Evolutionary conservation across 2,329 filamentous ascomycete species (phyloP), one percentile per base, ranked within the genome.

Genomic region (Monosporascus sp.): DNA sequence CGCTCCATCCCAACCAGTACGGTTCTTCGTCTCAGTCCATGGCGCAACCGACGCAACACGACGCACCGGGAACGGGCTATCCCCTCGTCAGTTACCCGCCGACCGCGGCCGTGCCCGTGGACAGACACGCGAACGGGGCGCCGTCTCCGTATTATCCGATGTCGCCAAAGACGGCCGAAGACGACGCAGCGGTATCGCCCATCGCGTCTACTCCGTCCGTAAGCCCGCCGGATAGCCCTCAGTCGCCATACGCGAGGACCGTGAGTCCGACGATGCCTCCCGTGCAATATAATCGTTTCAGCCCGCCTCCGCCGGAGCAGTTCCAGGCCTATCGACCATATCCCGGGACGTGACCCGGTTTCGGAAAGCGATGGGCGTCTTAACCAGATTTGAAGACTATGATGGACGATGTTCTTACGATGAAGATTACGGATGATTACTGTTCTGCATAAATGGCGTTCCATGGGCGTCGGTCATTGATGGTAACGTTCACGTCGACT

Each of bases 11-110:
- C 5, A 25, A 45, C 2, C 48, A 50, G 31, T 54, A 25, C 31
- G 50, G 27, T 25, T 22, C 43, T 27, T n/a, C 7, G 57, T 60
- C 48, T 60, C 57, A 43, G 50, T 55, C 15, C 56, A 55, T 22
- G 59, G 59, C 25, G 56, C 62, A n/a, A 62, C 64, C 27, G 56
- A 52, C 2, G 53, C 62, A 48, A 60, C 60, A 41, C 50, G 57
- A n/a, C 62, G 31, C 31, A 35, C 31, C 9, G 31, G 31, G n/a
- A 36, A 43, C 56, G 27, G 50, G 48, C 31, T 58, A 59, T 25
- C 56, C 55, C 5, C 51, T 51, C 11, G 47, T 56, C 48, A 17
- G 31, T 4, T 61, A 60, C 41, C 44, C 53, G 20, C 51, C 59
- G 44, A 52, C 54, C 22, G 18, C 51, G 17, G 44, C 51, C 2